Evolutionary conservation across 768 basidiomycete genomes (phyloP), one percentile per base, ranked within the genome.

Genomic region (Scleroderma citrinum): DNA sequence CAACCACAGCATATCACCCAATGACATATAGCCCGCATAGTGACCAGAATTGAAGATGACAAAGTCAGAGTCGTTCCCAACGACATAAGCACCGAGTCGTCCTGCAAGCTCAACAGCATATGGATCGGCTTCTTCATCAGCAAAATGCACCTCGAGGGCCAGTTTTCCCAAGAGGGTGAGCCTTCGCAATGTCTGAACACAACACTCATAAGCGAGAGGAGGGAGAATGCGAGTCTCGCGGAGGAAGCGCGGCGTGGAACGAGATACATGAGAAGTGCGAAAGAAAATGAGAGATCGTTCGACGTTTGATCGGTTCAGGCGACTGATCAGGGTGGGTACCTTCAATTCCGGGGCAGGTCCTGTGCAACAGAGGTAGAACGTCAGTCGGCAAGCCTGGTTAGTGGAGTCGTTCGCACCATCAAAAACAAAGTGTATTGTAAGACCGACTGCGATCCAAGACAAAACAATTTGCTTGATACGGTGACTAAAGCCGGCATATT

Each of bases 91-190:
- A 8, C 76, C 74, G 11, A 90, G 65, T 42, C 78, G 75, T 13
- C 81, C 88, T 10, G 90, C 90, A 7, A 92, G 73, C 56, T 88
- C 88, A 6, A 92, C 88, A n/a, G 85, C 82, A 56, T 80, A 89
- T 3, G 87, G 85, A 63, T 91, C 89, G 10, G 80, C 87, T 63
- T 92, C 89, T 64, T 83, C 83, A 56, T 91, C 87, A 6, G 88
- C 87, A 52, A 83, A 83, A 62, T 85, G 79, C 7, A 89, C 56
- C 35, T 81, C 69, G 17, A 88, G 59, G 5, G 17, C 69, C 55
- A 2, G 63, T 67, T 13, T 55, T 51, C 43, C 43, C 11, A 16
- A 32, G n/a, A 65, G 55, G 45, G 67, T 59, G 10, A 83, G 49
- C 11, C 53, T 53, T 38, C 71, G 58, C 3, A 92, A 65, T 8